Evolutionary conservation across 345 rosid species (phyloP).

Genomic region (Syzygium grande): DNA sequence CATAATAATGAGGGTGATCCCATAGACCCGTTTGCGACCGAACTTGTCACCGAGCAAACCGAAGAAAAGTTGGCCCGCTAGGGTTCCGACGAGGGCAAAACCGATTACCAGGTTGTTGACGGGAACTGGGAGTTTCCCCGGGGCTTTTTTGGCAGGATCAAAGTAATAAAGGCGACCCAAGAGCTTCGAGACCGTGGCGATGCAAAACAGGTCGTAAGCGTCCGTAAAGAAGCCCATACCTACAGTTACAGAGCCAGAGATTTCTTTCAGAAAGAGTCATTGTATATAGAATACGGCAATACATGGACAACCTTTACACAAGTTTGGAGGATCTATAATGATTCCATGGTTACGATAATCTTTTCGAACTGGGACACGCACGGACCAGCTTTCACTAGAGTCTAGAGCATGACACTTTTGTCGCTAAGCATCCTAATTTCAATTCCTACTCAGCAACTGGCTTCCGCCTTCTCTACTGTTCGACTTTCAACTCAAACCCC

Average conservation of each 20-base stretch:
- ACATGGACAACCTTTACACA: background rate
- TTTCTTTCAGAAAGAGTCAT: background rate
- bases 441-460: background rate
- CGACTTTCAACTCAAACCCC: background rate
- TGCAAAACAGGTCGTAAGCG: conserved; percentile 72
- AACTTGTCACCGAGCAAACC: conserved; percentile 70
- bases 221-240: conserved; percentile 86
- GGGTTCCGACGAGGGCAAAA: conserved; percentile 51
- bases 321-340: background rate
- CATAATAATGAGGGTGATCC: conserved; percentile 52
- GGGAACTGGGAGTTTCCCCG: conserved; percentile 27
- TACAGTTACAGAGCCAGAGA: conserved; percentile 41
- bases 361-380: background rate
- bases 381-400: background rate
- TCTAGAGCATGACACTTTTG: background rate
- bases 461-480: background rate
- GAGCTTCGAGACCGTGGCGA: conserved; percentile 48
- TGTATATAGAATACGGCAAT: background rate
- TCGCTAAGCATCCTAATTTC: background rate
- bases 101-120: conserved; percentile 43
- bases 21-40: conserved; percentile 51
- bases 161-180: conserved; percentile 64
- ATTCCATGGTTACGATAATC: background rate
- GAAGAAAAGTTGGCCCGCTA: conserved; percentile 47
- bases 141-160: conserved; percentile 11